These are phyloP conservation scores for Aureobasidium sp. DNA, from an alignment of 2,329 filamentous ascomycete species.

Conservation along the genomic window DNA sequence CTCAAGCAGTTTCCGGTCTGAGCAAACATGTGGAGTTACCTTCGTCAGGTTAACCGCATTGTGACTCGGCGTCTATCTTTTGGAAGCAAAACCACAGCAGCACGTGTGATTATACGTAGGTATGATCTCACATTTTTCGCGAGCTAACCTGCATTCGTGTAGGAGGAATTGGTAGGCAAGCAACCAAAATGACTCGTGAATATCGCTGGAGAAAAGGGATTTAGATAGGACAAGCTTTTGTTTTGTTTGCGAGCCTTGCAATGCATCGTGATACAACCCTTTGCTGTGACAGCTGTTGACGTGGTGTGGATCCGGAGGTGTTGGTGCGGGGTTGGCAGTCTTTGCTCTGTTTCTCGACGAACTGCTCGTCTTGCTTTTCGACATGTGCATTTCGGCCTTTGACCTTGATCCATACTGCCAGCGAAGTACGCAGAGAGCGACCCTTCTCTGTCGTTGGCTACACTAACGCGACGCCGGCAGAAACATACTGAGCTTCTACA, in stretches of 20 bases:
- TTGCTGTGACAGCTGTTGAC: conserved; percentile 1
- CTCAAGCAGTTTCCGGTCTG: neutral
- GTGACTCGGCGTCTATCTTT: neutral
- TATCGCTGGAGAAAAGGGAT: neutral
- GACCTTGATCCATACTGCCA: too few relatives aligned
- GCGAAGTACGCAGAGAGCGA: neutral
- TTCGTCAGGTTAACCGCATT: conserved; percentile 8
- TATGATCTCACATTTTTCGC: conserved; percentile 8
- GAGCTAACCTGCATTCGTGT: neutral
- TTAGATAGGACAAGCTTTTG: neutral
- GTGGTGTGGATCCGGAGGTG: neutral
- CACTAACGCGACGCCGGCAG: neutral
- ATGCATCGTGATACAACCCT: neutral
- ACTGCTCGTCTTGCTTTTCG: neutral
- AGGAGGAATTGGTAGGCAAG: neutral
- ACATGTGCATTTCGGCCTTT: neutral
- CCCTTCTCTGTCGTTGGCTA: neutral
- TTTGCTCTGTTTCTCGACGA: neutral
- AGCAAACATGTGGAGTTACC: conserved; percentile 3
- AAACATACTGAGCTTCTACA: too few relatives aligned
- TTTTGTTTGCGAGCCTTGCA: neutral
- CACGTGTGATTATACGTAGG: conserved; percentile 5
- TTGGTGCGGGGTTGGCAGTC: neutral
- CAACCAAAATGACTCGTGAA: neutral
- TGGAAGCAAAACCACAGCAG: neutral